A percentile compares a stretch with the other conserved stretches of the same genome.
These are phyloP conservation scores for Thalassiosira allenii DNA, from an alignment of 352 stramenopile genomes.

Conservation along the genomic window DNA sequence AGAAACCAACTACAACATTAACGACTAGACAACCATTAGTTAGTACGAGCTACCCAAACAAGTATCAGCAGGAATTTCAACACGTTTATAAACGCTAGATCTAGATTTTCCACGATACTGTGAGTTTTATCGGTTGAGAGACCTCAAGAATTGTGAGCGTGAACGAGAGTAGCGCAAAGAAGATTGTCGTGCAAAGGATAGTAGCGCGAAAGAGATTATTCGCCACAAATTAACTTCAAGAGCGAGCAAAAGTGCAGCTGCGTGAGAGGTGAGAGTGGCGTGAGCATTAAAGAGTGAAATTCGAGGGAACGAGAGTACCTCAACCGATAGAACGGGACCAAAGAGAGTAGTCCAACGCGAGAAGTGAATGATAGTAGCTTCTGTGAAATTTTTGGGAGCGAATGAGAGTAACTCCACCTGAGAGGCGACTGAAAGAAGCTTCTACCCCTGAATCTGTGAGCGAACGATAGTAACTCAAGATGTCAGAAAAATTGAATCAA, in stretches of 20 bases:
- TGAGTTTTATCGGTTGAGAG: slow-evolving; percentile 2
- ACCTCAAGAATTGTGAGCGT: not conserved
- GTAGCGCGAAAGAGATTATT: not conserved
- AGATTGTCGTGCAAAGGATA: not conserved
- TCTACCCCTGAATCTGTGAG: not conserved
- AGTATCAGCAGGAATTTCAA: slow-evolving; percentile 2
- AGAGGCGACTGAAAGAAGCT: not conserved
- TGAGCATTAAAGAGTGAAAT: not conserved
- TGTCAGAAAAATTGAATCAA: slow-evolving; percentile 1
- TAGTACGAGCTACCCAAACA: no score
- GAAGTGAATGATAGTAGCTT: not conserved
- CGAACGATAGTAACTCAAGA: not conserved
- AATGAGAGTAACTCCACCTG: not conserved
- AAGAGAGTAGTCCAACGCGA: not conserved
- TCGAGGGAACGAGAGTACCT: not conserved
- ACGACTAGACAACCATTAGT: not conserved
- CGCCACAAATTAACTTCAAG: not conserved
- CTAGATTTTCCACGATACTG: not conserved
- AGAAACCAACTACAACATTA: not conserved
- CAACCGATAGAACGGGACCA: not conserved
- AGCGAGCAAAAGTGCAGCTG: not conserved
- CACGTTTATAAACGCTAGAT: slow-evolving; percentile 4
- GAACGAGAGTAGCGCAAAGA: not conserved
- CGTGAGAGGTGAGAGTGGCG: not conserved
- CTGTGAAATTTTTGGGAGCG: not conserved